Evolutionary conservation across 176 grass and related monocot species (phyloP), one percentile per base, ranked within the genome.

Genomic region (Cymbopogon citratus): DNA sequence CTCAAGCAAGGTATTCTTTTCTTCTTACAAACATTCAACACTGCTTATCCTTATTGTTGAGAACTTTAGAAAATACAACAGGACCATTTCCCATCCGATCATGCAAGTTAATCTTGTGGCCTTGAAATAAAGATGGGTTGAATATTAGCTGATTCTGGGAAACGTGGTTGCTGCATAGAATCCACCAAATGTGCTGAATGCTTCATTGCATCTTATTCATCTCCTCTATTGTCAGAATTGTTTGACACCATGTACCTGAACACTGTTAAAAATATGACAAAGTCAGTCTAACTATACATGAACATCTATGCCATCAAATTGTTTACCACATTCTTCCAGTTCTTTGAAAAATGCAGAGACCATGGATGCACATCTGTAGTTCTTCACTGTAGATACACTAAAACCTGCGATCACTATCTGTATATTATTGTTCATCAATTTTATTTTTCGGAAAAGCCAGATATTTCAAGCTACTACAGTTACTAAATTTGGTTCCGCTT

Each of bases 1-100:
- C 87, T 97, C 23, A 97, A 97, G 82, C 91, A 97, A 88, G 94
- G 91, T 94, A 76, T 80, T 51, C 2, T 62, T 80, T 35, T 79
- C 70, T 74, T 45, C 23, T 28, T 69, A 28, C 28, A 48, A 68
- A 16, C 43, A 60, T 81, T 73, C 49, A 14, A 15, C 62, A 45
- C 43, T 74, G 64, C 28, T 46, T 45, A 45, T 45, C 13, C 12
- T 46, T 46, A 46, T 45, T 45, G 43, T 45, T 45, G 12, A 46
- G 44, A 46, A 64, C 23, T 76, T 76, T 34, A 68, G 33, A 69
- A 73, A 69, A n/a, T 54, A 59, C 5, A 29, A 23, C 2, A 12
- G 6, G 12, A 12, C 12, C 35, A 67, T 66, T 52, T 67, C 18
- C 66, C 76, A 25, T 75, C 54, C 45, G 45, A 68, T 4, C 46